phyloP scores from a whole-genome alignment of 306 rosid species.

The Dryas drummondii region DNA sequence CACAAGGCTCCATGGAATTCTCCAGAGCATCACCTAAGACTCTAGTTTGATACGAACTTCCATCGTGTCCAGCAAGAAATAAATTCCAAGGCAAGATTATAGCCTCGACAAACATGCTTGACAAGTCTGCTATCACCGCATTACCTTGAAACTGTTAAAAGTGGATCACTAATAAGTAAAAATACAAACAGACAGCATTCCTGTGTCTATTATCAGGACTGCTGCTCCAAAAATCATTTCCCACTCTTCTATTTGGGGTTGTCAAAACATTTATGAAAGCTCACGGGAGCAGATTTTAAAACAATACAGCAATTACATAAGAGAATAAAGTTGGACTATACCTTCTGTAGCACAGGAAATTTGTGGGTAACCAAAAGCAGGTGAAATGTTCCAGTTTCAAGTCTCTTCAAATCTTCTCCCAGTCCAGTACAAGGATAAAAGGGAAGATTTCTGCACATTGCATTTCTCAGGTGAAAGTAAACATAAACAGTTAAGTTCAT shows the following conservation, averaged over 20 bases:
- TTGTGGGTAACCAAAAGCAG: conserved; percentile 70
- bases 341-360: conserved; percentile 67
- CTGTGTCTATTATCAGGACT: not conserved
- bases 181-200: conserved; percentile 3
- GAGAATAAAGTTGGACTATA: conserved; percentile 27
- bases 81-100: conserved; percentile 59
- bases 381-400: conserved; percentile 59
- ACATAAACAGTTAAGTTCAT: conserved; percentile 38
- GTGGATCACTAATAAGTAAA: conserved; percentile 16
- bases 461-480: conserved; percentile 53
- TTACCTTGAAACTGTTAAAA: conserved; percentile 55
- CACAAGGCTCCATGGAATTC: conserved; percentile 35
- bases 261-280: not conserved
- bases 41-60: conserved; percentile 25
- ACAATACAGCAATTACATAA: conserved; percentile 17
- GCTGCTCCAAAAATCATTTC: not conserved
- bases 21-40: conserved; percentile 35
- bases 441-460: conserved; percentile 51
- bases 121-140: conserved; percentile 27
- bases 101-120: conserved; percentile 73
- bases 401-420: conserved; percentile 41
- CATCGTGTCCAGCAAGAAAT: conserved; percentile 42
- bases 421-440: conserved; percentile 30
- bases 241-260: not conserved
- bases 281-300: conserved; percentile 4